Evolutionary conservation across 2,329 filamentous ascomycete genomes (phyloP).

Genomic region (Xylaria sp.): DNA sequence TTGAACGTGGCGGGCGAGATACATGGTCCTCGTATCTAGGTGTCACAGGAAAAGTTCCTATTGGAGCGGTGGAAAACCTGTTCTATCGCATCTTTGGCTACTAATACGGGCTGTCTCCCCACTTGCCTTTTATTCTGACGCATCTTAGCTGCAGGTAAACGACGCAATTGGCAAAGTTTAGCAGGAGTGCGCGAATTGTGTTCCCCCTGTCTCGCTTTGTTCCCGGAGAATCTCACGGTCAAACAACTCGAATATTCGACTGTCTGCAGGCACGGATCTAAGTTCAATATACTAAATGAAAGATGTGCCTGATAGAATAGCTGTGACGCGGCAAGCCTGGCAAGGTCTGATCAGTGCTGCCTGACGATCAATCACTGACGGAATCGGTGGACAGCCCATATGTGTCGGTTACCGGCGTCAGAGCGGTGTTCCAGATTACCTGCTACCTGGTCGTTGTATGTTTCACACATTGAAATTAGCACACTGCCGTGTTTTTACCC

Average conservation of each 20-base stretch:
- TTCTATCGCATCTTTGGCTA: slow-evolving; percentile 28
- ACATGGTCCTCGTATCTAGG: slow-evolving; percentile 44
- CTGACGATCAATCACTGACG: slow-evolving; percentile 16
- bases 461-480: background rate
- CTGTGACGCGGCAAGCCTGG: slow-evolving; percentile 7
- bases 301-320: background rate
- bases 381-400: slow-evolving; percentile 10
- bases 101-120: slow-evolving; percentile 34
- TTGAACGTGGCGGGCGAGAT: slow-evolving; percentile 43
- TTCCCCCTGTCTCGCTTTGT: background rate
- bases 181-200: background rate
- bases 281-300: background rate
- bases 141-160: slow-evolving; percentile 4
- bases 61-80: slow-evolving; percentile 40
- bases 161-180: background rate
- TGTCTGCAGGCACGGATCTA: too few relatives aligned
- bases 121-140: slow-evolving; percentile 12
- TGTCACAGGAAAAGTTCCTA: slow-evolving; percentile 43
- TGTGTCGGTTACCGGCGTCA: background rate
- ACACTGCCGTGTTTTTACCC: background rate
- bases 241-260: background rate
- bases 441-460: background rate
- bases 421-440: background rate
- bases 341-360: background rate
- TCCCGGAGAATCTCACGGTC: background rate